Evolutionary conservation across 2,329 filamentous ascomycete species (phyloP).

Genomic region (Emmonsia crescens): DNA sequence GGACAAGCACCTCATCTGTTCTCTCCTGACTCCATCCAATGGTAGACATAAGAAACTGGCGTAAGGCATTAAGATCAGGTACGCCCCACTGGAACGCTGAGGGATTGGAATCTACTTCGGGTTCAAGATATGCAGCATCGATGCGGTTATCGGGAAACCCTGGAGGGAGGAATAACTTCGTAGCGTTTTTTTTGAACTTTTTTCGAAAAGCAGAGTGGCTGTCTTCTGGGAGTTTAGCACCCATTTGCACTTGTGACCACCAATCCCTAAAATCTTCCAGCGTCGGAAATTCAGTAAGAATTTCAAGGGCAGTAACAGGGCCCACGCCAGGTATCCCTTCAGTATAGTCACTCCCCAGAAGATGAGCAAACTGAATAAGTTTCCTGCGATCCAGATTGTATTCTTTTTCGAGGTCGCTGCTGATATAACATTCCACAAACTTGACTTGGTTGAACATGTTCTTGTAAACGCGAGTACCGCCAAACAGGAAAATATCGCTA

Average conservation of each 20-base stretch:
- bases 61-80: slow-evolving; percentile 75
- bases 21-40: slow-evolving; percentile 88
- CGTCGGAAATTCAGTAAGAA: slow-evolving; percentile 72
- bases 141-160: slow-evolving; percentile 71
- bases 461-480: slow-evolving; percentile 92
- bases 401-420: slow-evolving; percentile 74
- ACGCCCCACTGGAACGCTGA: slow-evolving; percentile 91
- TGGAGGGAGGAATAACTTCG: slow-evolving; percentile 76
- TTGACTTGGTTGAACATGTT: slow-evolving; percentile 99
- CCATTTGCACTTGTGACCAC: slow-evolving; percentile 74
- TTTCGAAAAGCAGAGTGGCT: slow-evolving; percentile 58
- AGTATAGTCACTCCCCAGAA: slow-evolving; percentile 90
- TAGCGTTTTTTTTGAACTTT: slow-evolving; percentile 74
- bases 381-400: slow-evolving; percentile 77
- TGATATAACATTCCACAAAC: slow-evolving; percentile 90
- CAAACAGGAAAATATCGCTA: slow-evolving; percentile 92
- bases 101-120: slow-evolving; percentile 70
- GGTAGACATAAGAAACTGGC: slow-evolving; percentile 77
- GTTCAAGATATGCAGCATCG: slow-evolving; percentile 69
- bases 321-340: slow-evolving; percentile 84
- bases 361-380: slow-evolving; percentile 79
- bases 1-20: slow-evolving; percentile 90
- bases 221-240: slow-evolving; percentile 47
- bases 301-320: slow-evolving; percentile 88
- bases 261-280: slow-evolving; percentile 73